Evolutionary conservation across 169 alveolate genomes (phyloP).

Genomic region (Neospora caninum): DNA sequence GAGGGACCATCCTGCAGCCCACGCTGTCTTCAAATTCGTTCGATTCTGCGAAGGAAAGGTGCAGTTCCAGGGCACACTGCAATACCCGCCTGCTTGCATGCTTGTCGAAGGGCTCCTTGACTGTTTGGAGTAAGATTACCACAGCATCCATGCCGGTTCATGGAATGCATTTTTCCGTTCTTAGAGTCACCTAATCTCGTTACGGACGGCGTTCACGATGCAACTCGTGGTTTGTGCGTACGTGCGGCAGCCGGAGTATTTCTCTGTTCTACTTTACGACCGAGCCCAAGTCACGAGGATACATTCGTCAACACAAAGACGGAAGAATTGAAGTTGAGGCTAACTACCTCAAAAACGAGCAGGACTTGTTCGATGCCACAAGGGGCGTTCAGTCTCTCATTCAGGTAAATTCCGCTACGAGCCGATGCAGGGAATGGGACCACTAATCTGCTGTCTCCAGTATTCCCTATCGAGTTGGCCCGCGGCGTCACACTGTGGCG

Average conservation of each 20-base stretch:
- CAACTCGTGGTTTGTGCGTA: not conserved
- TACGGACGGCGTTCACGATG: not conserved
- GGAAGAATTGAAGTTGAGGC: constrained; percentile 75
- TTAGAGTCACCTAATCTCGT: not conserved
- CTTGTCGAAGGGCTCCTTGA: constrained; percentile 7
- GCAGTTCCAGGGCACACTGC: not conserved
- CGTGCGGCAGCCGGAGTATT: constrained; percentile 33
- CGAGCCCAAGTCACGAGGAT: constrained; percentile 78
- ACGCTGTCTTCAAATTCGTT: not conserved
- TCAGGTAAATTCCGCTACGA: not conserved
- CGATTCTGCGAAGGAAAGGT: constrained; percentile 33
- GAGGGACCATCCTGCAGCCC: constrained; percentile 26
- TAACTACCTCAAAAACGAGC: constrained; percentile 71
- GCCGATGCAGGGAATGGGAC: not conserved
- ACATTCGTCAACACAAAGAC: constrained; percentile 64
- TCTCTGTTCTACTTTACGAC: constrained; percentile 77
- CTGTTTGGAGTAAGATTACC: constrained; percentile 9
- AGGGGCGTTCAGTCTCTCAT: constrained; percentile 65
- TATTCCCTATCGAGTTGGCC: not conserved
- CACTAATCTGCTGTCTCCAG: not conserved
- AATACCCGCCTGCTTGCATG: constrained; percentile 26
- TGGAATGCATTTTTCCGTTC: not conserved
- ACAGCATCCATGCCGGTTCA: not conserved
- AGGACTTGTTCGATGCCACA: constrained; percentile 74
- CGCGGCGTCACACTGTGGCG: too few relatives aligned